These are phyloP conservation scores for Aspergillus fructus DNA, from an alignment of 2,329 filamentous ascomycete genomes.

Conservation along the genomic window DNA sequence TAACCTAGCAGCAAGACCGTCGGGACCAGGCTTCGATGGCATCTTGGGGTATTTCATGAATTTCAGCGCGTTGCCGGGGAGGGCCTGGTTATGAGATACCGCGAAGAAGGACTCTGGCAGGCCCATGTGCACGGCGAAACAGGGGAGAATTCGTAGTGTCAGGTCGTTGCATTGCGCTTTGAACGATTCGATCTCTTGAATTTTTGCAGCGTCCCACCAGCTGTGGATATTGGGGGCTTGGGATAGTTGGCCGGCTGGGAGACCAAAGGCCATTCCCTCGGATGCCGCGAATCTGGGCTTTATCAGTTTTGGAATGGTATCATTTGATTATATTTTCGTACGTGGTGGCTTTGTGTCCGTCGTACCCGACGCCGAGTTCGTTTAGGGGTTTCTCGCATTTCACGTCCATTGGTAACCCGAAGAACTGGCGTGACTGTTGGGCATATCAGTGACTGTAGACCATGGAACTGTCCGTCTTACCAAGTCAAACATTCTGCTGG, in stretches of 20 bases:
- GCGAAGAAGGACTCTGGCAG: neutral
- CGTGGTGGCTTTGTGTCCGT: neutral
- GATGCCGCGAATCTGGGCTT: neutral
- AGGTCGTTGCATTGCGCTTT: neutral
- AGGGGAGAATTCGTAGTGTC: neutral
- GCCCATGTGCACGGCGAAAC: neutral
- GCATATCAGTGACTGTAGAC: no score
- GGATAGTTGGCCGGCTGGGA: neutral
- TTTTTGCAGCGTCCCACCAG: neutral
- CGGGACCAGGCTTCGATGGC: neutral
- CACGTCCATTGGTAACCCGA: neutral
- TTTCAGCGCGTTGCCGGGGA: neutral
- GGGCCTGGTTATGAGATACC: neutral
- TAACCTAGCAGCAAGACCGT: neutral
- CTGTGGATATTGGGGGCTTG: neutral
- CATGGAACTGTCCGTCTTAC: neutral
- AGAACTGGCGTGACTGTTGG: neutral
- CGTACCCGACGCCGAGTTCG: neutral
- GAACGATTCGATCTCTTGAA: neutral
- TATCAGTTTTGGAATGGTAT: no score
- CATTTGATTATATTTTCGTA: neutral
- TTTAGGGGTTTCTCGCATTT: neutral
- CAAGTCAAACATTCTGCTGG: neutral
- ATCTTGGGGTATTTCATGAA: slow-evolving; percentile 3
- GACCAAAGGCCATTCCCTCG: neutral